These are phyloP conservation scores for Arthrobotrys iridis DNA, from an alignment of 2,329 filamentous ascomycete genomes.

Conservation along the genomic window DNA sequence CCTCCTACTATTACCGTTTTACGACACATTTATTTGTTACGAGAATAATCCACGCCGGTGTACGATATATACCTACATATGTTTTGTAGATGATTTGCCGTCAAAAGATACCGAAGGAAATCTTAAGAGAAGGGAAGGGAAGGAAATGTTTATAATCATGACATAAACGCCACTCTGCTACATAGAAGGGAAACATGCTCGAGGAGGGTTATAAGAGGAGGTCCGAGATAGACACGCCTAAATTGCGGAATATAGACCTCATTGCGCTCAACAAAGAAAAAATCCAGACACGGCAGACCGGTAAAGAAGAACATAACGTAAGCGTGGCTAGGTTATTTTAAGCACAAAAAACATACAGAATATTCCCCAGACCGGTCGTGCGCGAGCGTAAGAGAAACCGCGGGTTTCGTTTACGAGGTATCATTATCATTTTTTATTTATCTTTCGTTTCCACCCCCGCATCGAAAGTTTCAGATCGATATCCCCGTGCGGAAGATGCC, in stretches of 20 bases:
- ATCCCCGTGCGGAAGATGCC: not conserved
- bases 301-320: not conserved
- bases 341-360: not conserved
- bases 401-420: too few species aligned
- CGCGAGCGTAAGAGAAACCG: not conserved
- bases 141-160: slow-evolving; percentile 8
- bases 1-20: too few species aligned
- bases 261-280: not conserved
- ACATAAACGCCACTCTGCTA: slow-evolving; percentile 14
- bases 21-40: too few species aligned
- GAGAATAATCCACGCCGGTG: too few species aligned
- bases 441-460: not conserved
- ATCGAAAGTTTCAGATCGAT: not conserved
- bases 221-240: not conserved
- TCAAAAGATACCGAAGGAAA: too few species aligned
- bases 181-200: not conserved
- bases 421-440: not conserved
- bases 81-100: too few species aligned
- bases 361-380: not conserved
- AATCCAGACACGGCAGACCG: slow-evolving; percentile 9
- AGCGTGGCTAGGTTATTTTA: not conserved
- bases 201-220: not conserved
- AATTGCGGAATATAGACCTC: slow-evolving; percentile 11
- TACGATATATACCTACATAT: too few species aligned
- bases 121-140: not conserved